Percentiles rank a stretch among this genome's conserved stretches.
These are phyloP conservation scores for Curvularia sp. DNA, from an alignment of 2,329 filamentous ascomycete species.

Conservation along the genomic window DNA sequence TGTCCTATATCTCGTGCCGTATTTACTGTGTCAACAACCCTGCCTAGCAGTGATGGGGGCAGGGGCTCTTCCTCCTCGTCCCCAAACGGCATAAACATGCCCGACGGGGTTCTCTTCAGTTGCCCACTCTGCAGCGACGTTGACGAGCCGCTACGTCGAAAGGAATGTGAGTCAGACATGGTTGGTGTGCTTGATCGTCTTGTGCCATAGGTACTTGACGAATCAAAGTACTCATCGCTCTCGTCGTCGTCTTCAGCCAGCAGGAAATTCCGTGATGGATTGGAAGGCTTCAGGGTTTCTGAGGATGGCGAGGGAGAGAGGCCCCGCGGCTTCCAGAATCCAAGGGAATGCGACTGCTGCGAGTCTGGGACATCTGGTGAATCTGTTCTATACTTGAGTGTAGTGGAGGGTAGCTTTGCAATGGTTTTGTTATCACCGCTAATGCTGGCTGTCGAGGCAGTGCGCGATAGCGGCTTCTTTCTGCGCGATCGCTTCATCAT, in stretches of 20 bases:
- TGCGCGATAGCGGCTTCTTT: slow-evolving; percentile 60
- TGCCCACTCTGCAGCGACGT: slow-evolving; percentile 52
- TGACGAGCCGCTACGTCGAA: slow-evolving; percentile 25
- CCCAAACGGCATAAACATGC: slow-evolving; percentile 90
- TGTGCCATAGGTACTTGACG: slow-evolving; percentile 46
- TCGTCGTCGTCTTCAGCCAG: slow-evolving; percentile 64
- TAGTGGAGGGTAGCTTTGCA: slow-evolving; percentile 85
- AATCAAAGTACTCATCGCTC: slow-evolving; percentile 55
- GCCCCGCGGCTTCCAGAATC: slow-evolving; percentile 55
- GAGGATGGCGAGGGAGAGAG: slow-evolving; percentile 79
- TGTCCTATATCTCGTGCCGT: slow-evolving; percentile 69
- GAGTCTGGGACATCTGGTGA: slow-evolving; percentile 71
- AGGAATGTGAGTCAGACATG: slow-evolving; percentile 35
- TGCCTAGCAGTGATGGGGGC: slow-evolving; percentile 71
- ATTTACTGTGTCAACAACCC: slow-evolving; percentile 79
- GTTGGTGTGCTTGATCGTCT: slow-evolving; percentile 48
- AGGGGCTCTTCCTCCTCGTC: slow-evolving; percentile 70
- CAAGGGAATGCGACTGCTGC: slow-evolving; percentile 50
- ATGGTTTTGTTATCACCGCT: slow-evolving; percentile 80
- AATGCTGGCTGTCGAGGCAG: slow-evolving; percentile 62
- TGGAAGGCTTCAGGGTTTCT: slow-evolving; percentile 78
- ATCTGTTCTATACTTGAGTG: slow-evolving; percentile 81
- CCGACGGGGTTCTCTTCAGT: slow-evolving; percentile 80
- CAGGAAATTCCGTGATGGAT: slow-evolving; percentile 69
- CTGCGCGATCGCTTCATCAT: slow-evolving; percentile 76